These are phyloP conservation scores for Mucor piriformis DNA, from an alignment of 371 early-diverging fungal species.

Conservation along the genomic window DNA sequence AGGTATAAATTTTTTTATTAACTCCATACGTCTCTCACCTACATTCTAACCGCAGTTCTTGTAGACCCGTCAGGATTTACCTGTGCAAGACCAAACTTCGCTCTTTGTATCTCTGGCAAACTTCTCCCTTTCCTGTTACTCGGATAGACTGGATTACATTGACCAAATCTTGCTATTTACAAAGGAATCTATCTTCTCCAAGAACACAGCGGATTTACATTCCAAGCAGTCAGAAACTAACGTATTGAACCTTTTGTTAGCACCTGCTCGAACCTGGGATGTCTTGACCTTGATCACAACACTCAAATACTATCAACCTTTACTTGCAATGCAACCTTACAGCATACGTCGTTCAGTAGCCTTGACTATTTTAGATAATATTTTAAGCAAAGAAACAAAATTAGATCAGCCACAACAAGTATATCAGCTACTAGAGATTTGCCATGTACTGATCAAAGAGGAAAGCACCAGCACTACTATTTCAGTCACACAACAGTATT, in stretches of 20 bases:
- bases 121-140: slow-evolving; percentile 91
- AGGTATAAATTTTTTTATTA: slow-evolving; percentile 55
- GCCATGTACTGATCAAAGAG: slow-evolving; percentile 79
- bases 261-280: slow-evolving; percentile 58
- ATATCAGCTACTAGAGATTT: slow-evolving; percentile 80
- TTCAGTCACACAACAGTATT: slow-evolving; percentile 16
- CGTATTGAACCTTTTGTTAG: slow-evolving; percentile 67
- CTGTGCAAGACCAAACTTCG: slow-evolving; percentile 87
- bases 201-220: slow-evolving; percentile 60
- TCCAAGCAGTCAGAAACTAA: slow-evolving; percentile 62
- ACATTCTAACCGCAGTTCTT: no score
- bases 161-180: slow-evolving; percentile 89
- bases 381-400: slow-evolving; percentile 66
- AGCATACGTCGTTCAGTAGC: slow-evolving; percentile 81
- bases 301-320: slow-evolving; percentile 72
- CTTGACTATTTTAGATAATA: slow-evolving; percentile 69
- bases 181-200: slow-evolving; percentile 62
- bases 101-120: slow-evolving; percentile 85
- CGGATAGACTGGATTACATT: slow-evolving; percentile 82
- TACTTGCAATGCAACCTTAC: slow-evolving; percentile 81
- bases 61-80: slow-evolving; percentile 80
- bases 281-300: slow-evolving; percentile 25
- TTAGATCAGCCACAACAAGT: slow-evolving; percentile 80
- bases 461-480: slow-evolving; percentile 63
- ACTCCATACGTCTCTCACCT: no score